Evolutionary conservation across 2,329 filamentous ascomycete genomes (phyloP).

Genomic region (Ophiocordyceps camponoti-leonardi): DNA sequence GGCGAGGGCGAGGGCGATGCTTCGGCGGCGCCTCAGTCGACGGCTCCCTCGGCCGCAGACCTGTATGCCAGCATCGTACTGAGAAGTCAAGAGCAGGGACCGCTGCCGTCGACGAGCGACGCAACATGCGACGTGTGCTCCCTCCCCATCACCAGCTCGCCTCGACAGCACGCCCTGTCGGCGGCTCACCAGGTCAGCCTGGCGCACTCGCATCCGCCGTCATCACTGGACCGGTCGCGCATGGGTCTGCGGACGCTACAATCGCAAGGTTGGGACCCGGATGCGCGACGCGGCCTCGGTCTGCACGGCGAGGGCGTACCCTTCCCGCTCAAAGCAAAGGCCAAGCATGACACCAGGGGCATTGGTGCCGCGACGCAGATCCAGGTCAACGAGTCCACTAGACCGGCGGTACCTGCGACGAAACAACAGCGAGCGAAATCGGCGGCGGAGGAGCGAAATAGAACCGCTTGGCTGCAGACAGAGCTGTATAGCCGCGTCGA

Average conservation of each 20-base stretch:
- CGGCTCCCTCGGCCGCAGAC: slow-evolving; percentile 27
- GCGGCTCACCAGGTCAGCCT: slow-evolving; percentile 57
- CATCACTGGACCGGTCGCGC: slow-evolving; percentile 49
- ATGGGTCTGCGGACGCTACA: slow-evolving; percentile 53
- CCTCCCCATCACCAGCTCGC: slow-evolving; percentile 14
- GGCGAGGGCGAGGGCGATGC: slow-evolving; percentile 11
- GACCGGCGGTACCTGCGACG: slow-evolving; percentile 36
- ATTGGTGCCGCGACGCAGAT: slow-evolving; percentile 36
- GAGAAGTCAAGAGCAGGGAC: slow-evolving; percentile 8
- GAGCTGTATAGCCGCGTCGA: slow-evolving; percentile 64
- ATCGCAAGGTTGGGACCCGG: slow-evolving; percentile 58
- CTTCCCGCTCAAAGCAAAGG: slow-evolving; percentile 53
- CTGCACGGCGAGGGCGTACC: slow-evolving; percentile 53
- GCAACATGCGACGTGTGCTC: slow-evolving; percentile 18
- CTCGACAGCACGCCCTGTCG: slow-evolving; percentile 36
- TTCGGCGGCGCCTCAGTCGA: slow-evolving; percentile 5
- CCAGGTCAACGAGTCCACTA: slow-evolving; percentile 7
- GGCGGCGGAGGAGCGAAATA: slow-evolving; percentile 33
- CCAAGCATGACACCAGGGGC: slow-evolving; percentile 61
- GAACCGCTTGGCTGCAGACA: slow-evolving; percentile 44
- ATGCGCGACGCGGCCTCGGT: slow-evolving; percentile 56
- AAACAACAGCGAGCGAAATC: slow-evolving; percentile 31
- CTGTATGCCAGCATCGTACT: slow-evolving; percentile 52
- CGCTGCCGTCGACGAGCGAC: slow-evolving; percentile 1
- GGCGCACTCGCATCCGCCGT: slow-evolving; percentile 53